Conservation (phyloP, 331 rosid species). For the Telfairia occidentalis region DNA sequence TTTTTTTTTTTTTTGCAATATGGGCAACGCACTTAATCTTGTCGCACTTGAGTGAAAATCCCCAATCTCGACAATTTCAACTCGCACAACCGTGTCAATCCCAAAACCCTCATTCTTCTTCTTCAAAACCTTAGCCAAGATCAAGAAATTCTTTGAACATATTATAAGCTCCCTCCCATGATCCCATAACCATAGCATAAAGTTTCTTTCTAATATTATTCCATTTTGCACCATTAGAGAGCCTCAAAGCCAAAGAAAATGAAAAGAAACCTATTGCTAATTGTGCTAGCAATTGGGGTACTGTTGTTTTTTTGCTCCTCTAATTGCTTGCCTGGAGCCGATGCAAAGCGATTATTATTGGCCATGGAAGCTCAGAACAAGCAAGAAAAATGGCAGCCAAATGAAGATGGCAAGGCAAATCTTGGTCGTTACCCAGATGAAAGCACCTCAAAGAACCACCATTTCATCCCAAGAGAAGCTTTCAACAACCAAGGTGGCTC, state of each 20-base stretch:
- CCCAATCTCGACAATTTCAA: not conserved
- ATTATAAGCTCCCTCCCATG: too few species aligned
- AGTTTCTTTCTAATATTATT: not conserved
- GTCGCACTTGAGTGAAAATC: slow-evolving; percentile 9
- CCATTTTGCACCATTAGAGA: not conserved
- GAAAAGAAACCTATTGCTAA: not conserved
- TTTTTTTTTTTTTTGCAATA: not conserved
- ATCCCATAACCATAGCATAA: not conserved
- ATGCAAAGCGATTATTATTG: not conserved
- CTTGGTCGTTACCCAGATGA: not conserved
- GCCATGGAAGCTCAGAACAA: not conserved
- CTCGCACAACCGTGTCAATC: not conserved
- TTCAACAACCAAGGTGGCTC: slow-evolving; percentile 8
- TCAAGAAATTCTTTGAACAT: too few species aligned
- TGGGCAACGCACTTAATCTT: slow-evolving; percentile 1
- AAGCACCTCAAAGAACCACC: not conserved
- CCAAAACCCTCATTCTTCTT: not conserved
- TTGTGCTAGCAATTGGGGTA: not conserved
- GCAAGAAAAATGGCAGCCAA: not conserved
- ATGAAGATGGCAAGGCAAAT: not conserved
- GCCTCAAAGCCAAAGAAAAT: not conserved
- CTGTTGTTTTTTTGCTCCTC: not conserved
- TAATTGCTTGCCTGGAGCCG: not conserved
- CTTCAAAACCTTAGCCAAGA: not conserved
- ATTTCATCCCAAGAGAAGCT: slow-evolving; percentile 9